Evolutionary conservation across 1,139 yeast genomes (phyloP).

Genomic region (Dujonia santamariae): DNA sequence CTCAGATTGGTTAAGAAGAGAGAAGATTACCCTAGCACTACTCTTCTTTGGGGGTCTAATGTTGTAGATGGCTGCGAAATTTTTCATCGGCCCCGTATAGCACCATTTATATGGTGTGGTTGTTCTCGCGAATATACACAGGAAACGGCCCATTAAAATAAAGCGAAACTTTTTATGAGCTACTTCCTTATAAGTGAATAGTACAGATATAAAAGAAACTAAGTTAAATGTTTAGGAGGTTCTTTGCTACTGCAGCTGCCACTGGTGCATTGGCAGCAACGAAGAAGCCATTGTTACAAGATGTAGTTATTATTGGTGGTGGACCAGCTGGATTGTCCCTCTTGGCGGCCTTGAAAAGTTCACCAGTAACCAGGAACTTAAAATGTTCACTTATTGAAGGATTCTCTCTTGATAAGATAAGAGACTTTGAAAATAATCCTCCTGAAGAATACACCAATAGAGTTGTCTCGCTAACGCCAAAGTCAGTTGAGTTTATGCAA

Average conservation of each 20-base stretch:
- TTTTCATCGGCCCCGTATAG: no score
- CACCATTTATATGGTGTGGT: no score
- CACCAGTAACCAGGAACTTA: constrained; percentile 58
- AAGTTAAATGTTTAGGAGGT: constrained; percentile 4
- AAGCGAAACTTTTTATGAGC: no score
- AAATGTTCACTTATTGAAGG: constrained; percentile 75
- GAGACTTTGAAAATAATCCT: constrained; percentile 50
- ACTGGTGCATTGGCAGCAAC: no score
- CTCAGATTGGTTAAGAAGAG: no score
- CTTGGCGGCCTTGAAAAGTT: constrained; percentile 71
- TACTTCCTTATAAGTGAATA: no score
- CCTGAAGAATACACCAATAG: constrained; percentile 71
- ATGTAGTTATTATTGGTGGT: constrained; percentile 89
- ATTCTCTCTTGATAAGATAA: constrained; percentile 51
- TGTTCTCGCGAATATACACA: no score
- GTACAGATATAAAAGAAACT: no score
- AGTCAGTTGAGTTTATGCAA: constrained; percentile 63
- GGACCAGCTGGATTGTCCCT: constrained; percentile 96
- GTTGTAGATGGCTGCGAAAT: no score
- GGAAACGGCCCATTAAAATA: no score
- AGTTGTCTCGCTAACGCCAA: constrained; percentile 83
- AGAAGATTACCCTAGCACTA: no score
- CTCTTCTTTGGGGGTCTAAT: no score
- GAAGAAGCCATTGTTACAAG: constrained; percentile 36
- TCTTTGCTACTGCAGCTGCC: constrained; percentile 8